Base-by-base conservation (phyloP, 1,284 basidiomycete species). In the Rhodotorula glutinis region DNA sequence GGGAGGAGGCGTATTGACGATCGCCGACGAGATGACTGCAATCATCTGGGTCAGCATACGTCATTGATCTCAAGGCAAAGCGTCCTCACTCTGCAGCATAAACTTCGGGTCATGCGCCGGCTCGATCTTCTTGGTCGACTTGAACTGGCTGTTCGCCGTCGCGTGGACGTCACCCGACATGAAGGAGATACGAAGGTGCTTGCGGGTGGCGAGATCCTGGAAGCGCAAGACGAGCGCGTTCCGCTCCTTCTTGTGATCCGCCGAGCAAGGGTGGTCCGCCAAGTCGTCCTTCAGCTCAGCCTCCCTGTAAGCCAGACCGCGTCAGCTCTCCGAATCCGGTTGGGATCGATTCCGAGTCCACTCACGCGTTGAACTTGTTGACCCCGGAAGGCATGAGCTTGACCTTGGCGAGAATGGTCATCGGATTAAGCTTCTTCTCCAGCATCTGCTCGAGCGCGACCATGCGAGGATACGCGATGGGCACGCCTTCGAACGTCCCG, bases 151-250 rank as follows among this genome's bases (percentile, higher is more conserved):
- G 1, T 93, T 90, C 0, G 90, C 88, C 0, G 88, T 88, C 72
- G 90, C 90, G 76, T 96, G 92, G 29, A 96, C 92, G 76, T 97
- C 92, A 4, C 93, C 93, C 0, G 88, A 88, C n/a, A 96, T 75
- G 79, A 93, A 92, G 0, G 88, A 85, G 25, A 97, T 82, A 30
- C 93, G 85, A 29, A 88, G 79, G 29, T 83, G 82, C 76, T 85
- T 85, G 55, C 79, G 78, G 54, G 80, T 79, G 0, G 92, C 88
- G 66, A 90, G 82, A 38, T 82, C 80, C 77, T 95, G 92, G 66
- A 91, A 81, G 74, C 88, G 84, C 63, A 88, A 83, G 44, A 98
- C 85, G 23, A 98, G 83, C 86, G 86, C 88, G 78, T 98, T 98
- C 60, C 95, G 87, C 79, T 98, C 95, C 79, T 84, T 83, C 87